Conservation (phyloP, 192 early-diverging fungal species). For the Gaertneriomyces semiglobifer region DNA sequence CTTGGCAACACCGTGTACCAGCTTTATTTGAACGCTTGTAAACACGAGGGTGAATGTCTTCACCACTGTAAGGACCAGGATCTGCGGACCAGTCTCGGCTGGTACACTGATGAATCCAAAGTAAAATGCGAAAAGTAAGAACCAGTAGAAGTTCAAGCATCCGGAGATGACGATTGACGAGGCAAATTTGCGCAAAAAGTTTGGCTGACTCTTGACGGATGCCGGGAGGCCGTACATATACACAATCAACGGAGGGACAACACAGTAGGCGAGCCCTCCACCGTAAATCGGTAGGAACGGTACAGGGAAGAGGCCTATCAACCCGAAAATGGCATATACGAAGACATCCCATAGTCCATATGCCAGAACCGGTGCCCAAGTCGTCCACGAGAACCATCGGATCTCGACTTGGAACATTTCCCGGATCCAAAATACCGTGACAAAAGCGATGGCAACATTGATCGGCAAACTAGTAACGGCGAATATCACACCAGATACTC, state of each 20-base stretch:
- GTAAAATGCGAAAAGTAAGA: slow-evolving; percentile 8
- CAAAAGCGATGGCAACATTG: neutral
- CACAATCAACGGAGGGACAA: neutral
- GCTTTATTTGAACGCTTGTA: neutral
- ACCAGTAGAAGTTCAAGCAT: slow-evolving; percentile 3
- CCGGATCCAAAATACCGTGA: slow-evolving; percentile 6
- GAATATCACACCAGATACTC: slow-evolving; percentile 1
- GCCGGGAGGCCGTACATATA: neutral
- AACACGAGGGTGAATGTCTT: slow-evolving; percentile 1
- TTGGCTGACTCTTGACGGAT: neutral
- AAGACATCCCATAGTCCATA: neutral
- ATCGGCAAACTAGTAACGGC: neutral
- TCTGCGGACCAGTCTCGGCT: neutral
- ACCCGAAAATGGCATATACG: neutral
- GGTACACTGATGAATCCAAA: slow-evolving; percentile 1
- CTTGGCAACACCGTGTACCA: neutral
- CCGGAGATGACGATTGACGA: slow-evolving; percentile 8
- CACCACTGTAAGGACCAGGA: neutral
- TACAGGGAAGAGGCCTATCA: neutral
- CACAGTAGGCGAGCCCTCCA: slow-evolving; percentile 6
- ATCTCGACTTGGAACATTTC: neutral
- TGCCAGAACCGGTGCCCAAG: neutral
- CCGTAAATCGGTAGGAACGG: slow-evolving; percentile 7
- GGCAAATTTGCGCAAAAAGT: neutral
- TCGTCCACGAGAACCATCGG: neutral